Evolutionary conservation across 805 yeast genomes (phyloP).

Genomic region (Zygoascus bituminiphila): DNA sequence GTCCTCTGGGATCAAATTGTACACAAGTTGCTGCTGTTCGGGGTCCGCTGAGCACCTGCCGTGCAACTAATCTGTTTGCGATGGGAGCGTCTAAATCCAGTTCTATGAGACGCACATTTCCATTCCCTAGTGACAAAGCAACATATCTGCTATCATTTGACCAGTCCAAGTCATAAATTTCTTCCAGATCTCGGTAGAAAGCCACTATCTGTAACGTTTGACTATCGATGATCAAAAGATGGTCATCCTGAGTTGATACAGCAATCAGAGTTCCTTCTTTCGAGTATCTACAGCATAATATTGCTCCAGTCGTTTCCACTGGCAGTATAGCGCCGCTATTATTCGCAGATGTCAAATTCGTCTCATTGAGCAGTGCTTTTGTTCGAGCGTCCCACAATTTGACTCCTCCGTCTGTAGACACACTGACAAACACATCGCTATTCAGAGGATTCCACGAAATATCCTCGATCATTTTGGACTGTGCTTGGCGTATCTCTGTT

Average conservation of each 20-base stretch:
- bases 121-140: conserved; percentile 42
- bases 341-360: conserved; percentile 18
- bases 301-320: neutral
- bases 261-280: conserved; percentile 41
- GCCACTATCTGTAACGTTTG: conserved; percentile 28
- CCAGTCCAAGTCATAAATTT: conserved; percentile 36
- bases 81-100: conserved; percentile 3
- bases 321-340: no score
- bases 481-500: conserved; percentile 34
- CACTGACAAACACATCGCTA: conserved; percentile 40
- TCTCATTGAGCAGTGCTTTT: conserved; percentile 31
- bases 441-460: conserved; percentile 43
- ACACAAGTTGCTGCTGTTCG: conserved; percentile 42
- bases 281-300: conserved; percentile 27
- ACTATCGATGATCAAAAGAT: conserved; percentile 32
- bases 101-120: conserved; percentile 27
- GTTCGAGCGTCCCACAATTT: conserved; percentile 39
- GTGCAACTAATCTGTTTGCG: conserved; percentile 9
- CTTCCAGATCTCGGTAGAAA: conserved; percentile 20
- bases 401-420: conserved; percentile 39
- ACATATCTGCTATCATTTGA: conserved; percentile 28
- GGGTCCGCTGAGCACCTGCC: conserved; percentile 35
- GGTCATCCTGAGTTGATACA: conserved; percentile 36
- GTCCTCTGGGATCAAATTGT: conserved; percentile 45
- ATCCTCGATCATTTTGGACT: conserved; percentile 33